Evolutionary conservation across 1,139 yeast species (phyloP).

Genomic region (Pichia sp.): DNA sequence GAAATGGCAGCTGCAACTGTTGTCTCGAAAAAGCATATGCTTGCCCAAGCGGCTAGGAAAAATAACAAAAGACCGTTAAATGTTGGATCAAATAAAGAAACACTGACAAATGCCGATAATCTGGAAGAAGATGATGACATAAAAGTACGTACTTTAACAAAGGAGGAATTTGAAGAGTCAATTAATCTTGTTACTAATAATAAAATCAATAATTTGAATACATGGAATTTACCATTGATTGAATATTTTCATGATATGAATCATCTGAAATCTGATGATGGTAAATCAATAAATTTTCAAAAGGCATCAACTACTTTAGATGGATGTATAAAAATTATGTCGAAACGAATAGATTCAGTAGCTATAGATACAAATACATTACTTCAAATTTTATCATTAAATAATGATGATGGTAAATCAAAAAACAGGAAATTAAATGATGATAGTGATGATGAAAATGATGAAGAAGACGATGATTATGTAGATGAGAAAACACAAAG

Average conservation of each 20-base stretch:
- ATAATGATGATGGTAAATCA: conserved; percentile 11
- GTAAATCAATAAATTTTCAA: conserved; percentile 53
- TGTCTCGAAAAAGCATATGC: no score
- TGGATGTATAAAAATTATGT: conserved; percentile 76
- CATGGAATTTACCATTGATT: conserved; percentile 83
- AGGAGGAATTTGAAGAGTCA: conserved; percentile 67
- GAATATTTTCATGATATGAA: conserved; percentile 75
- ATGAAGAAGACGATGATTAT: conserved; percentile 24
- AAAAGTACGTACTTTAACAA: conserved; percentile 1
- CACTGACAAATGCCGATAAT: neutral
- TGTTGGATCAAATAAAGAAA: no score
- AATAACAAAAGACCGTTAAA: no score
- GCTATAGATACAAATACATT: conserved; percentile 82
- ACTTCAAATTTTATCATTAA: conserved; percentile 27
- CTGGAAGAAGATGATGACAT: conserved; percentile 5
- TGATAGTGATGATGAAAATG: conserved; percentile 18
- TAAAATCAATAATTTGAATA: conserved; percentile 59
- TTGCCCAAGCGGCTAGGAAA: no score
- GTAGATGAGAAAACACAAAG: conserved; percentile 23
- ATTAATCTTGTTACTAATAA: conserved; percentile 86
- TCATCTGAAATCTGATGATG: conserved; percentile 49
- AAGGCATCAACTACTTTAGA: conserved; percentile 73
- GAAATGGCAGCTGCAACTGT: no score
- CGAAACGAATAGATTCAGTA: conserved; percentile 82
- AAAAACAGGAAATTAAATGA: conserved; percentile 20